phyloP scores from a whole-genome alignment of 2,329 filamentous ascomycete genomes.

The Botrytis porri region DNA sequence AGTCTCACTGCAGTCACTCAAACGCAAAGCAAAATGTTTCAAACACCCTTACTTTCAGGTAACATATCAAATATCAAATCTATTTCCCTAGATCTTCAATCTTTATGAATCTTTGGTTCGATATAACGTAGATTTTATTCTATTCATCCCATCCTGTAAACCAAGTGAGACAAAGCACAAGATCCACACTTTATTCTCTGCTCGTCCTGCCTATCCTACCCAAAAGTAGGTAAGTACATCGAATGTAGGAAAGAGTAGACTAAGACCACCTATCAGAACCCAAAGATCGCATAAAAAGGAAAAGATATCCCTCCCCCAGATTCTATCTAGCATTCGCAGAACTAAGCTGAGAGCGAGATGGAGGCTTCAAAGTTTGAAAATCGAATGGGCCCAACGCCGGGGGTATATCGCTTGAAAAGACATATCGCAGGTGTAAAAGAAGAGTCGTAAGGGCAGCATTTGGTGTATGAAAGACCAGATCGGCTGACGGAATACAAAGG shows the following conservation, averaged over 20 bases:
- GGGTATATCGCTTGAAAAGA: constrained; percentile 1
- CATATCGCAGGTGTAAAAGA: not conserved
- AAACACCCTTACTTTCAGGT: too few relatives aligned
- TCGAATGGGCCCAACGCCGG: not conserved
- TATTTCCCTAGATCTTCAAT: not conserved
- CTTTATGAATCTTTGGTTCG: not conserved
- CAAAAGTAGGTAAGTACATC: not conserved
- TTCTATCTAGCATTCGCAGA: too few relatives aligned
- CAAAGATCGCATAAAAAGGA: not conserved
- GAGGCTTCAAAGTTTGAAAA: not conserved
- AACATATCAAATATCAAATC: not conserved
- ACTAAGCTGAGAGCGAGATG: not conserved
- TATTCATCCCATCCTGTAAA: not conserved
- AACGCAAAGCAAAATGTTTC: too few relatives aligned
- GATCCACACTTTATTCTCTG: not conserved
- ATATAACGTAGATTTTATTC: not conserved
- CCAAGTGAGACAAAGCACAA: not conserved
- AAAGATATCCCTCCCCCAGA: not conserved
- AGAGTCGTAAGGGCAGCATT: not conserved
- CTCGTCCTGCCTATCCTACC: not conserved
- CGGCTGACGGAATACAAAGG: not conserved
- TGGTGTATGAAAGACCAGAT: not conserved
- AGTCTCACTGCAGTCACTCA: not conserved
- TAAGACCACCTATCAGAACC: not conserved
- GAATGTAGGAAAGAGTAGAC: not conserved